Base-by-base conservation (phyloP, 2,329 filamentous ascomycete genomes). In the Metarhizium rileyi region DNA sequence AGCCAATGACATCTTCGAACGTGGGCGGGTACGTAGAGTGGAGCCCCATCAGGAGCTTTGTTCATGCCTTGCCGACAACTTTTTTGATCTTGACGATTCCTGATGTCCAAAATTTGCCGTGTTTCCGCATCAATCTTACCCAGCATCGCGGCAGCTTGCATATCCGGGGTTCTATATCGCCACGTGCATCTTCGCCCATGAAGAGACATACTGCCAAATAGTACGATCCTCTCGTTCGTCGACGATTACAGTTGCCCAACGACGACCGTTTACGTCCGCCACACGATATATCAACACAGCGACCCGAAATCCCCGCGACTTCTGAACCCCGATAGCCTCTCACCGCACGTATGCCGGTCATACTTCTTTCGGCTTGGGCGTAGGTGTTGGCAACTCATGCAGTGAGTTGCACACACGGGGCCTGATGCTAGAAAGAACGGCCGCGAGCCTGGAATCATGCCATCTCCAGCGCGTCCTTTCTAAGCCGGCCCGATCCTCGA, bases 371-470 rank as follows among this genome's bases (percentile, higher is more conserved):
- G 50, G 47, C 50, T 45, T 49, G 46, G 46, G 52, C 52, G 27
- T 57, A 59, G 56, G 47, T 49, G 41, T 49, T 40, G 44, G 48
- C 35, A 6, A 28, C 48, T 46, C 43, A 30, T 41, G 25, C 10
- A 10, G 22, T 42, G 46, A 47, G 22, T 28, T 50, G 22, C 50
- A 44, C 43, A 28, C 50, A 48, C 44, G 47, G 50, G 51, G 52
- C 49, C 69, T 67, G 63, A 78, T 80, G 76, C 73, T 80, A 59
- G 77, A 80, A 70, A 74, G 76, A 71, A 77, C 76, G 50, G 74
- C 75, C 38, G 71, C 72, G 53, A 71, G 68, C 63, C 65, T 80
- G 64, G 77, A 80, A 71, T 71, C 76, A 63, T 74, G 74, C 67
- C 70, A 69, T 56, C 67, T 80, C 61, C 74, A 75, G 63, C 70